Conservation (phyloP, 768 basidiomycete genomes). For the Tulasnella sp. region DNA sequence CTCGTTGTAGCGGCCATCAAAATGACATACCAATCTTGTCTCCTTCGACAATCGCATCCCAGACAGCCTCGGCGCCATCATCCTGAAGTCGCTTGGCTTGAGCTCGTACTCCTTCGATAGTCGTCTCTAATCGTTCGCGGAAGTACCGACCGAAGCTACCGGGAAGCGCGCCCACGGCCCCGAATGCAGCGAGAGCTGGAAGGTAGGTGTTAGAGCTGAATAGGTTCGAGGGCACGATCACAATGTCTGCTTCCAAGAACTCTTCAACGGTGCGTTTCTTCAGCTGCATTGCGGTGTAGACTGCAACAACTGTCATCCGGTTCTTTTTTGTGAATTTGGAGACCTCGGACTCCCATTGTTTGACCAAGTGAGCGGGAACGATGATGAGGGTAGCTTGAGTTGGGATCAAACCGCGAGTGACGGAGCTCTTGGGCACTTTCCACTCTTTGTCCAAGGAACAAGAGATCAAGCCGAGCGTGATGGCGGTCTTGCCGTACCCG, state of each 20-base stretch:
- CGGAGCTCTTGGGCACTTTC: conserved; percentile 34
- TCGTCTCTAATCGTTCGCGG: conserved; percentile 69
- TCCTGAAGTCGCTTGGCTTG: conserved; percentile 69
- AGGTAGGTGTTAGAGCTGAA: conserved; percentile 75
- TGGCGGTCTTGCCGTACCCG: conserved; percentile 96
- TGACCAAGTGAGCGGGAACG: conserved; percentile 84
- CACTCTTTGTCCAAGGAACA: conserved; percentile 59
- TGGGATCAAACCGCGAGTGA: conserved; percentile 32
- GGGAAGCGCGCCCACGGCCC: conserved; percentile 65
- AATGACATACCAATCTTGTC: conserved; percentile 53
- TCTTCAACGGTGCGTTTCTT: conserved; percentile 69
- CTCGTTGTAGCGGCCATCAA: not conserved
- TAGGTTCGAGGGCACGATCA: conserved; percentile 82
- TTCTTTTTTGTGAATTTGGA: conserved; percentile 67
- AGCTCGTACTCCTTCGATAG: conserved; percentile 52
- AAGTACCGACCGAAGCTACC: conserved; percentile 78
- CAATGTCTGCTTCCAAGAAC: conserved; percentile 75
- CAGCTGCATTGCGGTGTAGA: conserved; percentile 65
- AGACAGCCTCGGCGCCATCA: conserved; percentile 59
- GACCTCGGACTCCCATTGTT: conserved; percentile 87
- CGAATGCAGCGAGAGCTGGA: conserved; percentile 68
- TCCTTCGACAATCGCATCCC: conserved; percentile 60
- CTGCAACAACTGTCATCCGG: conserved; percentile 56
- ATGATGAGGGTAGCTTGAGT: conserved; percentile 77
- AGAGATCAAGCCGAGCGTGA: conserved; percentile 85